These are phyloP conservation scores for Pelargonium nanum DNA, from an alignment of 345 rosid species.

Conservation along the genomic window DNA sequence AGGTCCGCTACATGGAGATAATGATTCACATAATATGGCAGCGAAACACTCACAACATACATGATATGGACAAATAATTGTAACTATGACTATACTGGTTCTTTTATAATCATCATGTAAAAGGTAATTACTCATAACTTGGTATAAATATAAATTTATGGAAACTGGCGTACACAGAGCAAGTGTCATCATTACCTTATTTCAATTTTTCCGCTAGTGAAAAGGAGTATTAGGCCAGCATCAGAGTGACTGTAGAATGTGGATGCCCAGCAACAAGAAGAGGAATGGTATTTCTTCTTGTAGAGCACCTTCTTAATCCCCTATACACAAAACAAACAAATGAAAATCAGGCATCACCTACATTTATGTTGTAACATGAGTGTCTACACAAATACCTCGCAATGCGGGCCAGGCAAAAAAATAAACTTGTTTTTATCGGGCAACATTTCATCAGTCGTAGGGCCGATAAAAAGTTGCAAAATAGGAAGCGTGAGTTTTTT, in stretches of 20 bases:
- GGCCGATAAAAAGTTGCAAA: too few relatives aligned
- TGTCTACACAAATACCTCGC: too few relatives aligned
- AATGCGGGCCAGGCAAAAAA: too few relatives aligned
- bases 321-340: constrained; percentile 14
- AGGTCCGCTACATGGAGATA: too few relatives aligned
- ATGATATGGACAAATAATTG: too few relatives aligned
- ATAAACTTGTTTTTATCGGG: too few relatives aligned
- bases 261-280: constrained; percentile 76
- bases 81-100: too few relatives aligned
- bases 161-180: background rate
- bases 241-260: constrained; percentile 42
- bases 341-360: background rate
- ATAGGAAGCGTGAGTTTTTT: too few relatives aligned
- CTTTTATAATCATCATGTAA: too few relatives aligned
- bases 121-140: background rate
- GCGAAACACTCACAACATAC: too few relatives aligned
- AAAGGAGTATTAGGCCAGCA: constrained; percentile 65
- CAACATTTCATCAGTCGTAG: too few relatives aligned
- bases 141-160: background rate
- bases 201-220: constrained; percentile 55
- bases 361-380: background rate
- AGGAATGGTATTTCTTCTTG: constrained; percentile 74
- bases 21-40: too few relatives aligned
- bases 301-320: constrained; percentile 72
- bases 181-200: constrained; percentile 42